Conservation (phyloP, 352 stramenopile species). For the Phytopythium mirpurense region DNA sequence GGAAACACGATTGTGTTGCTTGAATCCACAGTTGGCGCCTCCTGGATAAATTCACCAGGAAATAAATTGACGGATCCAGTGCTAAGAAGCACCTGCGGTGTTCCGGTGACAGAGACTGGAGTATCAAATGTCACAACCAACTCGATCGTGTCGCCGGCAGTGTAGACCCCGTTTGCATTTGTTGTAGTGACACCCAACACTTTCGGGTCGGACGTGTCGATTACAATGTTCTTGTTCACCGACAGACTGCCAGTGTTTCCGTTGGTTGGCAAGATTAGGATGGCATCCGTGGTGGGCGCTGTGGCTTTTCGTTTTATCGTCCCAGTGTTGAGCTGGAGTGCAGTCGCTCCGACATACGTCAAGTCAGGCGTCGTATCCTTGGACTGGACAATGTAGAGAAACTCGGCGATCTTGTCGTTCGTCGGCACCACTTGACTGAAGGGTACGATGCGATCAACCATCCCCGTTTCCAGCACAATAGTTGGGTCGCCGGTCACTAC, state of each 20-base stretch:
- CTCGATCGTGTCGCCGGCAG: conserved; percentile 54
- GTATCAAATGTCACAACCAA: conserved; percentile 50
- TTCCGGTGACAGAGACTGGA: conserved; percentile 51
- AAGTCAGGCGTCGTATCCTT: conserved; percentile 69
- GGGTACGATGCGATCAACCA: conserved; percentile 53
- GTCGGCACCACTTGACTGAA: conserved; percentile 38
- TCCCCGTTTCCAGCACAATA: conserved; percentile 57
- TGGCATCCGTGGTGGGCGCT: conserved; percentile 37
- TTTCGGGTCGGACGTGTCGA: conserved; percentile 55
- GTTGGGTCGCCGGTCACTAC: conserved; percentile 49
- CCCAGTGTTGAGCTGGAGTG: conserved; percentile 50
- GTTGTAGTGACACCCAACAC: conserved; percentile 33
- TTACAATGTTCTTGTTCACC: conserved; percentile 65
- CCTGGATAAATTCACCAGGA: conserved; percentile 40
- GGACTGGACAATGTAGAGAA: conserved; percentile 67
- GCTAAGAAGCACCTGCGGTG: conserved; percentile 32
- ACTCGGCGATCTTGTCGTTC: conserved; percentile 43
- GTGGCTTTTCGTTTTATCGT: conserved; percentile 52
- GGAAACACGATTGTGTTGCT: conserved; percentile 50
- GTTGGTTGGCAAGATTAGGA: conserved; percentile 45
- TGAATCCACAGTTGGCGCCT: conserved; percentile 18
- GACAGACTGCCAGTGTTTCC: conserved; percentile 56
- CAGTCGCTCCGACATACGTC: conserved; percentile 41
- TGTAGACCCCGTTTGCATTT: conserved; percentile 39
- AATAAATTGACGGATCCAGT: conserved; percentile 55